Percentiles rank a stretch among this genome's conserved stretches.
Conservation (phyloP, 2,329 filamentous ascomycete genomes). For the Seiridium cupressi region DNA sequence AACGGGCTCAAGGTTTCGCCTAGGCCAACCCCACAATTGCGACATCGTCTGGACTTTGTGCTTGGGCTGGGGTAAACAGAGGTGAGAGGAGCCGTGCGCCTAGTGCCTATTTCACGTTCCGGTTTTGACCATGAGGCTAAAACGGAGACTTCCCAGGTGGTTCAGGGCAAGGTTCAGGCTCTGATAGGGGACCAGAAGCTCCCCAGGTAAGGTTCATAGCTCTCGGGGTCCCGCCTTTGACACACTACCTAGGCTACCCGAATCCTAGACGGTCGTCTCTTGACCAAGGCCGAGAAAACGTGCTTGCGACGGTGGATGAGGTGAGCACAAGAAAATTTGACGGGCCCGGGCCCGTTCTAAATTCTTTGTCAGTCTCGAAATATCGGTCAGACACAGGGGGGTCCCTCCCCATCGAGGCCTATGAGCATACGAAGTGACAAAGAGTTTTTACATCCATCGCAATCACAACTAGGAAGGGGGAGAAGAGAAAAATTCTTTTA, state of each 20-base stretch:
- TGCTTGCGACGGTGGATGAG: background rate
- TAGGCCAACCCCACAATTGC: conserved; percentile 5
- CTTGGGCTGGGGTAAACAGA: background rate
- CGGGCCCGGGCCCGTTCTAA: background rate
- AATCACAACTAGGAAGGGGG: background rate
- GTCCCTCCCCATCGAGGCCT: background rate
- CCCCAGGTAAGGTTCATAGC: too few species aligned
- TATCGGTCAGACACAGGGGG: conserved; percentile 3
- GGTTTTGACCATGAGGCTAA: background rate
- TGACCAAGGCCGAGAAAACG: background rate
- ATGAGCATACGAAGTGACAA: background rate
- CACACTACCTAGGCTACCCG: background rate
- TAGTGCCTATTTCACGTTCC: background rate
- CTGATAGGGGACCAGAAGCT: background rate
- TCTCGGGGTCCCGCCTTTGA: background rate
- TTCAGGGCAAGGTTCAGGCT: background rate
- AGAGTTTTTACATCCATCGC: background rate
- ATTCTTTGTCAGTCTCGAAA: background rate
- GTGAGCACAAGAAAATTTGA: background rate
- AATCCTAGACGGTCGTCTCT: background rate
- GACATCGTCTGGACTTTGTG: background rate
- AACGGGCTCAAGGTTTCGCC: conserved; percentile 3
- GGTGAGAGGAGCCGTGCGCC: background rate
- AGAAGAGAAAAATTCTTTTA: background rate
- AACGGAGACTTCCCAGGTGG: background rate